Conservation (phyloP, 169 alveolate species). For the Plasmodium vinckei region DNA sequence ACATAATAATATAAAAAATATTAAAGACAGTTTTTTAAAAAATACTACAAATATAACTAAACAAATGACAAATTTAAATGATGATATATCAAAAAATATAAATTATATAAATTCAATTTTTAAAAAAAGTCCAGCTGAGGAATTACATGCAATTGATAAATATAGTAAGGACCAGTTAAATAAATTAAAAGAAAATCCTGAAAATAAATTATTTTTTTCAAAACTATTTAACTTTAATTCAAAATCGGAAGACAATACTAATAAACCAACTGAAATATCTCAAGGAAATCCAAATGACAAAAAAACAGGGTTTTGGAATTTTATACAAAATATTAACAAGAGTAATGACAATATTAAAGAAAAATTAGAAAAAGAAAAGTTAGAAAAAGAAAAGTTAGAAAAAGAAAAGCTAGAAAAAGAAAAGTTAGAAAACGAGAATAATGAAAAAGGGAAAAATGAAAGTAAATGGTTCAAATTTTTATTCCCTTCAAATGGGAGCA, state of each 20-base stretch:
- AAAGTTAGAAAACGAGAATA: not conserved
- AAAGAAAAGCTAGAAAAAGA: too few species aligned
- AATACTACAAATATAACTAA: constrained; percentile 4
- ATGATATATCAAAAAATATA: constrained; percentile 28
- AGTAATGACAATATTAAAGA: not conserved
- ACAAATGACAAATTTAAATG: constrained; percentile 26
- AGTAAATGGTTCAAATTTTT: not conserved
- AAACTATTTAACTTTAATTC: not conserved
- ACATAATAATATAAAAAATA: not conserved
- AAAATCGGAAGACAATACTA: not conserved
- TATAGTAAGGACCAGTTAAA: constrained; percentile 22
- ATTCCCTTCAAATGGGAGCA: not conserved
- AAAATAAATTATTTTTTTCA: constrained; percentile 18
- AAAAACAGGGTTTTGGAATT: not conserved
- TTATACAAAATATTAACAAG: not conserved
- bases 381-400: not conserved
- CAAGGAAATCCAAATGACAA: not conserved
- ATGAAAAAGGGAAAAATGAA: not conserved
- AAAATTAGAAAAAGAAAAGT: not conserved
- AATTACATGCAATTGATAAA: constrained; percentile 12
- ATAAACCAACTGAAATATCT: not conserved
- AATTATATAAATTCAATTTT: constrained; percentile 9
- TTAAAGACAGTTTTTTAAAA: constrained; percentile 27
- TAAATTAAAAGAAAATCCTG: constrained; percentile 22
- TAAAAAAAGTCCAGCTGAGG: constrained; percentile 28